Evolutionary conservation across 2,329 filamentous ascomycete species (phyloP).

Genomic region (Pyrenochaeta sp.): DNA sequence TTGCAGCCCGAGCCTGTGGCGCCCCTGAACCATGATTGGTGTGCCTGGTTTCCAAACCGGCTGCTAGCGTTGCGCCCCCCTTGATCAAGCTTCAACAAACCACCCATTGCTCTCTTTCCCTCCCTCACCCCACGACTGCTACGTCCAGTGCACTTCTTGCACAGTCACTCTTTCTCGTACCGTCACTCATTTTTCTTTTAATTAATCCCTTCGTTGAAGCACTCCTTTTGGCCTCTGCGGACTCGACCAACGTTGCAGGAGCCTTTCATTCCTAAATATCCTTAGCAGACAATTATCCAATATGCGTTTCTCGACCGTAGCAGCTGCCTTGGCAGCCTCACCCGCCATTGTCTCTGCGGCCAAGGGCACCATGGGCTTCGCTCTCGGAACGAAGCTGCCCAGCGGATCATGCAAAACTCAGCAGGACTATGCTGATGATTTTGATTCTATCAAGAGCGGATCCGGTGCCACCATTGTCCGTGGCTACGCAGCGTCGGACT

Average conservation of each 20-base stretch:
- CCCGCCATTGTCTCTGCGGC: constrained; percentile 60
- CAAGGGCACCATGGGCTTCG: constrained; percentile 68
- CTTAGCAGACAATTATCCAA: constrained; percentile 11
- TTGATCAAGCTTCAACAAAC: constrained; percentile 27
- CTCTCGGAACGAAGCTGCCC: constrained; percentile 70
- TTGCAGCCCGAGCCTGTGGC: constrained; percentile 9
- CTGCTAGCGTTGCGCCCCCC: constrained; percentile 35
- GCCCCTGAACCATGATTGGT: constrained; percentile 19
- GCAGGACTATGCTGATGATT: constrained; percentile 71
- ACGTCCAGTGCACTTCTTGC: constrained; percentile 27
- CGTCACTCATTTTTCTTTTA: constrained; percentile 22
- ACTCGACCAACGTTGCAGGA: not conserved
- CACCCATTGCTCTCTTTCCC: constrained; percentile 20
- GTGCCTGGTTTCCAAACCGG: constrained; percentile 21
- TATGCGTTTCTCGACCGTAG: constrained; percentile 49
- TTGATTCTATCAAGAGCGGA: constrained; percentile 65
- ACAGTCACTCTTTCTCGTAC: constrained; percentile 36
- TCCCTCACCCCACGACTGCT: constrained; percentile 18
- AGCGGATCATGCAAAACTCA: constrained; percentile 68
- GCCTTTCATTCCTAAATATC: not conserved
- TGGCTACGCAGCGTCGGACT: constrained; percentile 73
- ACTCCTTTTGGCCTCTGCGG: not conserved
- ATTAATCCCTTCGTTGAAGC: not conserved
- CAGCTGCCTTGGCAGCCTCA: constrained; percentile 46
- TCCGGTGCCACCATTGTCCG: constrained; percentile 66